Percentiles rank a stretch among this genome's conserved stretches.
These are phyloP conservation scores for Coleophoma cylindrospora DNA, from an alignment of 2,329 filamentous ascomycete species.

Conservation along the genomic window DNA sequence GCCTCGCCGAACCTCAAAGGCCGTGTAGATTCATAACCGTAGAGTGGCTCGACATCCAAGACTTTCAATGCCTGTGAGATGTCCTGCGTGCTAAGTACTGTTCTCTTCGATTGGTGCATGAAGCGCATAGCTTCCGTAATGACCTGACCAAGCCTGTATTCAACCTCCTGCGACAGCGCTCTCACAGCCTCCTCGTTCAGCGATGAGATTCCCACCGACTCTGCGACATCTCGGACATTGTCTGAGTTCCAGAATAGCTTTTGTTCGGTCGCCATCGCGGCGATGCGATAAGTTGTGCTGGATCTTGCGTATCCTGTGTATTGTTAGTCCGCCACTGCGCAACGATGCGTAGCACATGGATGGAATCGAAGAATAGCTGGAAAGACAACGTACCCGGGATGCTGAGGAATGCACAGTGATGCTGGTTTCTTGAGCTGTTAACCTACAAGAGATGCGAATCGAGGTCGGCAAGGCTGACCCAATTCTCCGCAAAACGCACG, in stretches of 20 bases:
- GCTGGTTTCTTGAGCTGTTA: too few species aligned
- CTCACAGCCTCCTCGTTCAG: slow-evolving; percentile 84
- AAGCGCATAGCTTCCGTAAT: slow-evolving; percentile 92
- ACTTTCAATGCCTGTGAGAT: slow-evolving; percentile 79
- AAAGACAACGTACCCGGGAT: too few species aligned
- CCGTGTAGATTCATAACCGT: slow-evolving; percentile 90
- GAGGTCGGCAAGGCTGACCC: not conserved
- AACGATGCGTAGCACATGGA: too few species aligned
- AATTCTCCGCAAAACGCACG: not conserved
- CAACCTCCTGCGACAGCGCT: slow-evolving; percentile 85
- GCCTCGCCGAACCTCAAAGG: slow-evolving; percentile 91
- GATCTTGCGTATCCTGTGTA: too few species aligned
- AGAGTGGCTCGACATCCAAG: slow-evolving; percentile 89
- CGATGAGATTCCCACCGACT: slow-evolving; percentile 83
- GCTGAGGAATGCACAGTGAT: too few species aligned
- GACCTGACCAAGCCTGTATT: slow-evolving; percentile 90
- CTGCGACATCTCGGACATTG: slow-evolving; percentile 91
- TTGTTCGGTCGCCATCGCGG: slow-evolving; percentile 9
- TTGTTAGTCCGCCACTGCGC: too few species aligned
- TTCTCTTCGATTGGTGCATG: slow-evolving; percentile 88
- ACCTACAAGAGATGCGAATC: not conserved
- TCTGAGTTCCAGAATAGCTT: slow-evolving; percentile 86
- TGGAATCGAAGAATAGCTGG: too few species aligned
- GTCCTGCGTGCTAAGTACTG: slow-evolving; percentile 83
- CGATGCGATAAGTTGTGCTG: too few species aligned